phyloP scores from a whole-genome alignment of 164 flowering plant species.

The Vitis labrusca region DNA sequence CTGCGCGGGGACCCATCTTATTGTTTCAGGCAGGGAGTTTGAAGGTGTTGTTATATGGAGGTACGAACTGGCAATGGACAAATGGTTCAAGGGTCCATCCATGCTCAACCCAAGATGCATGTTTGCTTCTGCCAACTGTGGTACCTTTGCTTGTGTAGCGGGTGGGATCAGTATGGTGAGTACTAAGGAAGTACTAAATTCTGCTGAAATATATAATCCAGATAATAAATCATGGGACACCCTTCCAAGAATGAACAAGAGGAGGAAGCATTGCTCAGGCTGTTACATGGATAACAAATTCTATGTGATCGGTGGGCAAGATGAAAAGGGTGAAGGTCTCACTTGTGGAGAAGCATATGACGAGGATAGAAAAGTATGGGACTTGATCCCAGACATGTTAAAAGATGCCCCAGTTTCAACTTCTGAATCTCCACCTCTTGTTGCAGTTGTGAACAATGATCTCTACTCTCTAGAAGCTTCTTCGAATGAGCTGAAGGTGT shows the following conservation, averaged over 20 bases:
- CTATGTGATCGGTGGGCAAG: conserved; percentile 72
- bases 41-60: conserved; percentile 64
- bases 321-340: conserved; percentile 37
- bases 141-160: conserved; percentile 61
- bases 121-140: conserved; percentile 77
- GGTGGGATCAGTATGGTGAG: conserved; percentile 55
- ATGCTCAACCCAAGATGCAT: conserved; percentile 72
- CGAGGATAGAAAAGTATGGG: conserved; percentile 47
- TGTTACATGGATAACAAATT: conserved; percentile 74
- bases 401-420: conserved; percentile 35
- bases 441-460: conserved; percentile 77
- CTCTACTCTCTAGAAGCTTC: conserved; percentile 69
- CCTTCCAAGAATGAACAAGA: conserved; percentile 55
- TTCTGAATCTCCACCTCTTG: conserved; percentile 69
- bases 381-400: conserved; percentile 60
- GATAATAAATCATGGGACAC: conserved; percentile 49
- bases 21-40: conserved; percentile 72
- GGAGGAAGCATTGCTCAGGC: conserved; percentile 65
- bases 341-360: conserved; percentile 74
- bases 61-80: conserved; percentile 53
- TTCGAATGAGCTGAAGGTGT: conserved; percentile 60
- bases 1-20: conserved; percentile 71
- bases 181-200: conserved; percentile 31
- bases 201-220: conserved; percentile 66
- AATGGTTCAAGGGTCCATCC: conserved; percentile 65